These are phyloP conservation scores for Calocybe gangraenosa DNA, from an alignment of 768 basidiomycete species.

Conservation along the genomic window DNA sequence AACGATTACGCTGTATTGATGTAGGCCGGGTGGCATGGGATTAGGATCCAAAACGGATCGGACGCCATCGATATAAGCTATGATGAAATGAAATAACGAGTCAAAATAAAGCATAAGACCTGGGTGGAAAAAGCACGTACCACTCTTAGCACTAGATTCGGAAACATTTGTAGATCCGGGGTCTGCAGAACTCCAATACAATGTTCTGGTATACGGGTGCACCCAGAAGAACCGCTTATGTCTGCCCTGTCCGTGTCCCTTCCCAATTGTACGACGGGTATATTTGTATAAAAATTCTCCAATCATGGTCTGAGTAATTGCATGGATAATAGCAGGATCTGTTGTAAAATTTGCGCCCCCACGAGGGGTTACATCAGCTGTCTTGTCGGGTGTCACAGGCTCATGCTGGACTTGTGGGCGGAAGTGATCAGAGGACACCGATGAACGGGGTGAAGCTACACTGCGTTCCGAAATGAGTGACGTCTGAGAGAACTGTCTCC, in stretches of 20 bases:
- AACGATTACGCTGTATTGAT: constrained; percentile 90
- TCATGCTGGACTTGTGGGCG: constrained; percentile 30
- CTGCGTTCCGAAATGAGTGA: constrained; percentile 71
- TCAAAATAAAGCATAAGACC: constrained; percentile 5
- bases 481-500: constrained; percentile 59
- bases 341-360: constrained; percentile 48
- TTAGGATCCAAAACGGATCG: constrained; percentile 91
- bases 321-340: constrained; percentile 88
- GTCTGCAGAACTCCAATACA: constrained; percentile 96
- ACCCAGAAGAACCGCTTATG: constrained; percentile 99
- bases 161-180: constrained; percentile 85
- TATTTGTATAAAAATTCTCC: constrained; percentile 99
- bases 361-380: constrained; percentile 38
- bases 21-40: constrained; percentile 90
- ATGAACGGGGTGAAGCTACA: constrained; percentile 69
- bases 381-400: constrained; percentile 44
- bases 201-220: constrained; percentile 97
- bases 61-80: constrained; percentile 93
- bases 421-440: constrained; percentile 76
- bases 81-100: constrained; percentile 8
- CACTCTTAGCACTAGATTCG: constrained; percentile 95
- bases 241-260: constrained; percentile 83
- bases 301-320: constrained; percentile 99
- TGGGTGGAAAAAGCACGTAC: constrained; percentile 46
- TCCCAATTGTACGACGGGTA: constrained; percentile 84